Conservation (phyloP, 371 early-diverging fungal genomes). For the Fennellomyces sp. region DNA sequence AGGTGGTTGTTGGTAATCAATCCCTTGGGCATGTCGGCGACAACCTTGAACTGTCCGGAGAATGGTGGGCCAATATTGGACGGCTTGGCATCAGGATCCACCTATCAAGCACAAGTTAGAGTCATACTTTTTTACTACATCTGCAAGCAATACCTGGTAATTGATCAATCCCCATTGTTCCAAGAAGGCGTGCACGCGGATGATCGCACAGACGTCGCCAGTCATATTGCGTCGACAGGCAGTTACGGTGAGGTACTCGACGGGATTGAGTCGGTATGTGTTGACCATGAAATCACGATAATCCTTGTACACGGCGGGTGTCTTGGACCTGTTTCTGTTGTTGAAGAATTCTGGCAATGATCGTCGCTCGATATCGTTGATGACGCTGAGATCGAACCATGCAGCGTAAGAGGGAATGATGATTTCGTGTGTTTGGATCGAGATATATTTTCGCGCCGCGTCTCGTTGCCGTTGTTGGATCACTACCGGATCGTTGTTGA, state of each 20-base stretch:
- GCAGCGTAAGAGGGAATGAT: constrained; percentile 91
- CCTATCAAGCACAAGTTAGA: constrained; percentile 39
- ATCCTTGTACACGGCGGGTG: constrained; percentile 91
- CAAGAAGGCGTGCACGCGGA: constrained; percentile 95
- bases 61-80: constrained; percentile 51
- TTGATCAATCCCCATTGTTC: constrained; percentile 99
- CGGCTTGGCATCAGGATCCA: constrained; percentile 87
- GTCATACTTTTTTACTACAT: neutral
- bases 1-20: neutral
- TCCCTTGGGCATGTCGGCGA: constrained; percentile 18
- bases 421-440: constrained; percentile 79
- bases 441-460: constrained; percentile 66
- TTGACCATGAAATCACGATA: constrained; percentile 98
- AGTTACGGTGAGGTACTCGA: constrained; percentile 95
- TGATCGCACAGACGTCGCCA: constrained; percentile 97
- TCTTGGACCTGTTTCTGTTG: constrained; percentile 88
- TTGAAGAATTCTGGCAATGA: constrained; percentile 97
- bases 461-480: constrained; percentile 58
- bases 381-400: constrained; percentile 86
- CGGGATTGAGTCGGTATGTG: constrained; percentile 92
- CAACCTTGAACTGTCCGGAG: constrained; percentile 21
- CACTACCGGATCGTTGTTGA: constrained; percentile 25
- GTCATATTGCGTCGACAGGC: constrained; percentile 94
- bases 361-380: constrained; percentile 88
- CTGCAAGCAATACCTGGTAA: constrained; percentile 95